phyloP scores from a whole-genome alignment of 345 rosid species.

The Bruguiera parviflora region DNA sequence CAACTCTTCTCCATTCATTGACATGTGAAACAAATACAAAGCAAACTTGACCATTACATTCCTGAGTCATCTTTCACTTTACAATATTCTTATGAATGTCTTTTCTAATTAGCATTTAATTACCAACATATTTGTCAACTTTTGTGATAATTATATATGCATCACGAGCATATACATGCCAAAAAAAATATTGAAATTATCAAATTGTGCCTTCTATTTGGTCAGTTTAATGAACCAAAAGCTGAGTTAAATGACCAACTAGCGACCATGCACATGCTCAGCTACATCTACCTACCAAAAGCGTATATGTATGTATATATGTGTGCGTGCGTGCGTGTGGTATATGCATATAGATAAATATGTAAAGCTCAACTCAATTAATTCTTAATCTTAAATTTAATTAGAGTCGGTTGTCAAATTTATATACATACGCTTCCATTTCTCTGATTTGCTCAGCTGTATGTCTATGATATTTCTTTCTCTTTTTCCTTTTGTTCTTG shows the following conservation, averaged over 20 bases:
- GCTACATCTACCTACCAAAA: no score
- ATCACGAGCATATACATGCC: no score
- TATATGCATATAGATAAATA: no score
- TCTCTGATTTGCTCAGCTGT: constrained; percentile 92
- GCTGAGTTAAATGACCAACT: no score
- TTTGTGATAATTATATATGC: background rate
- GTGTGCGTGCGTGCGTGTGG: background rate
- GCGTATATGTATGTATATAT: no score
- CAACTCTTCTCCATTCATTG: background rate
- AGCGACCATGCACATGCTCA: no score
- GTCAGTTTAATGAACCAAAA: no score
- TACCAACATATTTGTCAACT: constrained; percentile 8
- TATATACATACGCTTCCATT: constrained; percentile 80
- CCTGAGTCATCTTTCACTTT: constrained; percentile 23
- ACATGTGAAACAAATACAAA: constrained; percentile 16
- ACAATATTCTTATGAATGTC: constrained; percentile 13
- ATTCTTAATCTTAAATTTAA: no score
- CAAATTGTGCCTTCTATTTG: no score
- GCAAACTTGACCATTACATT: constrained; percentile 14
- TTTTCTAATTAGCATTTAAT: constrained; percentile 9
- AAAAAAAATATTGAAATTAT: no score
- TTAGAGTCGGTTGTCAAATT: background rate
- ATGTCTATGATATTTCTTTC: constrained; percentile 96
- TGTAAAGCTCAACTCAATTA: no score
- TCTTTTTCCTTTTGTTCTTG: constrained; percentile 74